Base-by-base conservation (phyloP, 768 basidiomycete species). In the Hortiboletus flavorubellus region DNA sequence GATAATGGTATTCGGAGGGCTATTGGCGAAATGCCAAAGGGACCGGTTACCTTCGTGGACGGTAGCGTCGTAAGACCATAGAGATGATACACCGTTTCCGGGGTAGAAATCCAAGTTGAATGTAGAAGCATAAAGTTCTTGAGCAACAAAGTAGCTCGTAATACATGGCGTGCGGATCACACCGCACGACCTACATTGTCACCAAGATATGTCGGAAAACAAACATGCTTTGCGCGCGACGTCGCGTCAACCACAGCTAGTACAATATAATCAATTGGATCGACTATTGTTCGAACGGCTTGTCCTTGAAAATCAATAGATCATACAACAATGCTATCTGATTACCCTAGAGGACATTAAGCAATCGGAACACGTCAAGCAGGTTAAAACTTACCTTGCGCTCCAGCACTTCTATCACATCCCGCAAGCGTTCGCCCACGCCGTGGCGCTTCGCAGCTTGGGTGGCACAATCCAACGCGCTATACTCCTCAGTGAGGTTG, bases 301-400 rank as follows among this genome's bases (percentile, higher is more conserved):
- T 88, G 63, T 92, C 88, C 63, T 83, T 81, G 75, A 90, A 93
- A 38, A 76, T 78, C 59, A 97, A 75, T 33, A 93, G 76, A 62
- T 91, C 91, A 71, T 95, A 95, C 26, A 97, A 71, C 0, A 89
- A 83, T n/a, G 93, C 88, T 54, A 98, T 95, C 71, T 96, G 93
- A 73, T 96, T 91, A 23, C 93, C 93, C 91, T 93, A 66, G 40
- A 40, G 37, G 49, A 49, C 12, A 37, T 47, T 59, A 26, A 63
- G 58, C 43, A 8, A 41, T 8, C 3, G 2, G 6, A 18, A 4
- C 3, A 43, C 5, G 21, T 48, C 49, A 31, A 33, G 4, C 51
- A 52, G 49, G 47, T 55, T 34, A 16, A 30, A 49, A 53, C 64
- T 55, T 57, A 91, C 94, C 87, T 95, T 98, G 63, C 86, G 84